Evolutionary conservation across 148 eudicot genomes (phyloP).

Genomic region (Diospyros lotus): DNA sequence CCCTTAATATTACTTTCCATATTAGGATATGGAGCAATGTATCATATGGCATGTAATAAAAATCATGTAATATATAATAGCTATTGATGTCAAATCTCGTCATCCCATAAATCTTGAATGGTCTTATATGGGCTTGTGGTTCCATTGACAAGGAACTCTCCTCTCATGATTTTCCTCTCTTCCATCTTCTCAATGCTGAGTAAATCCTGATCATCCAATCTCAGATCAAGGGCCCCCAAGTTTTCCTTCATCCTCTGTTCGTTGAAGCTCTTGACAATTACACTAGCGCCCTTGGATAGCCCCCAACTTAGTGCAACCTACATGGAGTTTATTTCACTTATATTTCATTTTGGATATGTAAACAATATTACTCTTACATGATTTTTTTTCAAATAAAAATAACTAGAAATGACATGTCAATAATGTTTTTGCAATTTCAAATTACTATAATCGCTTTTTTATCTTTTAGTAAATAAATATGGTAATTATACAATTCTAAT

Average conservation of each 20-base stretch:
- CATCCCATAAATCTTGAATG: slow-evolving; percentile 53
- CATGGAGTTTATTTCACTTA: neutral
- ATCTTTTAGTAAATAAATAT: too few species aligned
- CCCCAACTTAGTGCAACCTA: slow-evolving; percentile 65
- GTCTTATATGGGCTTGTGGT: slow-evolving; percentile 56
- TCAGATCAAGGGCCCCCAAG: slow-evolving; percentile 38
- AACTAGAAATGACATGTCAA: too few species aligned
- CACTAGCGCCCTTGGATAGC: slow-evolving; percentile 46
- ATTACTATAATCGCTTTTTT: too few species aligned
- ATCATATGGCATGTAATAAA: too few species aligned
- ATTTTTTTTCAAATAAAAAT: too few species aligned
- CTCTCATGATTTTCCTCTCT: slow-evolving; percentile 51
- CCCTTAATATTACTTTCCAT: too few species aligned
- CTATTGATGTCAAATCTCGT: slow-evolving; percentile 29
- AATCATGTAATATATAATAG: too few species aligned
- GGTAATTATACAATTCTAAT: neutral
- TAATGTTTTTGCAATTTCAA: too few species aligned
- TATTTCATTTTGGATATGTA: too few species aligned
- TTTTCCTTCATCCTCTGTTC: slow-evolving; percentile 45
- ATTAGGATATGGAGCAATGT: too few species aligned
- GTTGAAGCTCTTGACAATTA: slow-evolving; percentile 57
- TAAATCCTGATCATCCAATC: slow-evolving; percentile 39
- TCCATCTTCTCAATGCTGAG: slow-evolving; percentile 36
- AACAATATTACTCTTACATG: too few species aligned
- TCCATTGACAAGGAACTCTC: slow-evolving; percentile 39